Evolutionary conservation across 768 basidiomycete species (phyloP).

Genomic region (Termitomyces eurrhizus): DNA sequence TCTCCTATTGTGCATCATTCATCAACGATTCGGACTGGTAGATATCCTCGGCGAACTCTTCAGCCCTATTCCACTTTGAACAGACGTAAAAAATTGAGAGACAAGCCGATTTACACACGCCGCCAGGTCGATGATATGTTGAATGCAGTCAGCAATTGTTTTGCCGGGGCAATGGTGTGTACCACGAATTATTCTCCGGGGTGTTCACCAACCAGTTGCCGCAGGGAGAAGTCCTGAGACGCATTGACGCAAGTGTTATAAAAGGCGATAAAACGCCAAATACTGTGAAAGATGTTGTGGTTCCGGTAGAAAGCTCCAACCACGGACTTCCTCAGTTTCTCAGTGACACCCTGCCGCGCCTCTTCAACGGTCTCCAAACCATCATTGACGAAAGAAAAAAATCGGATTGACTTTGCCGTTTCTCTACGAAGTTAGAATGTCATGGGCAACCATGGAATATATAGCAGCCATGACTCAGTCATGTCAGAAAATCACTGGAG

Average conservation of each 20-base stretch:
- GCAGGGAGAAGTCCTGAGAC: constrained; percentile 12
- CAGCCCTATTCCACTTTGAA: constrained; percentile 3
- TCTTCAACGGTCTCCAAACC: constrained; percentile 10
- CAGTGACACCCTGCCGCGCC: constrained; percentile 5
- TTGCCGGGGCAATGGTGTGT: constrained; percentile 11
- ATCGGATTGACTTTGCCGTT: neutral
- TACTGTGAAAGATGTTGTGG: neutral
- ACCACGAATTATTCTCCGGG: neutral
- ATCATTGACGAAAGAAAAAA: constrained; percentile 7
- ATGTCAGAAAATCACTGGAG: no score
- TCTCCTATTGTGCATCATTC: neutral
- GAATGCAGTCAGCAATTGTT: constrained; percentile 11
- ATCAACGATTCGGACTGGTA: neutral
- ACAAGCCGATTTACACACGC: constrained; percentile 14
- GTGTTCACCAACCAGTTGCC: neutral
- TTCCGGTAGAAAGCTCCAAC: neutral
- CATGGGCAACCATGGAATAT: no score
- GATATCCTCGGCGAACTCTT: constrained; percentile 1
- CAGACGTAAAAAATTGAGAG: constrained; percentile 11
- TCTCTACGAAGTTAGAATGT: neutral
- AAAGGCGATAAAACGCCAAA: neutral
- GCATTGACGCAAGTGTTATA: neutral
- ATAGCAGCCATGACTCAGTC: neutral
- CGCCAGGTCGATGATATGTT: constrained; percentile 15
- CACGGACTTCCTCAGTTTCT: constrained; percentile 4